Evolutionary conservation across 495 filamentous ascomycete species (phyloP).

Genomic region (Neurospora sp.): DNA sequence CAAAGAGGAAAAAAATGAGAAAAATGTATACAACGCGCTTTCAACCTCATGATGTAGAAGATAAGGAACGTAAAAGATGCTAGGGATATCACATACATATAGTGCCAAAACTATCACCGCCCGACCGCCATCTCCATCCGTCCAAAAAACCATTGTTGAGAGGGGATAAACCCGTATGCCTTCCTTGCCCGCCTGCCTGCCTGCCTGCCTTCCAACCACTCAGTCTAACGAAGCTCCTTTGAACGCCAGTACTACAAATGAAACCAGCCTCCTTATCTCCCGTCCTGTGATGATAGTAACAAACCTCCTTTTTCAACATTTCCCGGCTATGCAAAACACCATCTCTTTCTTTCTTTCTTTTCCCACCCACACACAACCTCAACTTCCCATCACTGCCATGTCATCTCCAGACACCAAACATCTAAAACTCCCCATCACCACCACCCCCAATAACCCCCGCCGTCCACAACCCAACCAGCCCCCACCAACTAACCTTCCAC

Average conservation of each 20-base stretch:
- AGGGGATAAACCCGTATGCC: not conserved
- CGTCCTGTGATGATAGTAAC: not conserved
- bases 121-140: not conserved
- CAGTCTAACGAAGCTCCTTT: not conserved
- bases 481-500: constrained; percentile 95
- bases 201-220: not conserved
- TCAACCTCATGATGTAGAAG: not conserved
- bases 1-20: no score
- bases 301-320: not conserved
- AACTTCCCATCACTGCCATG: not conserved
- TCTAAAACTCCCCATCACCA: constrained; percentile 39
- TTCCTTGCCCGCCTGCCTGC: not conserved
- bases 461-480: constrained; percentile 75
- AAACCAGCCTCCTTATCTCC: not conserved
- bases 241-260: not conserved
- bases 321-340: not conserved
- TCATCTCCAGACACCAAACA: no score
- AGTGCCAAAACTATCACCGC: not conserved
- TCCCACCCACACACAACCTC: not conserved
- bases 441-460: constrained; percentile 33
- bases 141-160: not conserved
- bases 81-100: not conserved
- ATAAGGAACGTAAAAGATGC: not conserved
- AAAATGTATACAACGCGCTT: not conserved
- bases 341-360: not conserved